Percentiles rank a stretch among this genome's conserved stretches.
These are phyloP conservation scores for Globisporangium solare DNA, from an alignment of 352 stramenopile species.

Conservation along the genomic window DNA sequence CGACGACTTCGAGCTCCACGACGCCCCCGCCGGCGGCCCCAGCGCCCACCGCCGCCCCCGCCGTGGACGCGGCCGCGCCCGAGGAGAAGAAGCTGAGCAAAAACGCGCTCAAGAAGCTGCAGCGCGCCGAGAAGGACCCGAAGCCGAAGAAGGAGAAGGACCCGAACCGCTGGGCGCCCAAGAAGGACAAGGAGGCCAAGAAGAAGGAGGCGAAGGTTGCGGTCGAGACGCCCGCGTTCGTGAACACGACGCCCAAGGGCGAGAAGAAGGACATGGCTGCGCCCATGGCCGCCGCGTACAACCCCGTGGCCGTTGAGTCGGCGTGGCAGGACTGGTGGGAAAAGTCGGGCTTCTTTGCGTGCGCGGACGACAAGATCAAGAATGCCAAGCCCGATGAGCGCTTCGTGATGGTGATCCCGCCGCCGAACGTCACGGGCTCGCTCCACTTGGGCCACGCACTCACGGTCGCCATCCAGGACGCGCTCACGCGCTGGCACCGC, in stretches of 20 bases:
- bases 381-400: slow-evolving; percentile 74
- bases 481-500: slow-evolving; percentile 96
- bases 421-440: slow-evolving; percentile 83
- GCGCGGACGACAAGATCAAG: slow-evolving; percentile 83
- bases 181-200: slow-evolving; percentile 83
- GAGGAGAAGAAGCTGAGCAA: slow-evolving; percentile 90
- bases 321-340: slow-evolving; percentile 99
- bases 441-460: slow-evolving; percentile 99
- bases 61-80: slow-evolving; percentile 1
- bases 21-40: slow-evolving; percentile 13
- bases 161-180: slow-evolving; percentile 85
- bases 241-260: slow-evolving; percentile 93
- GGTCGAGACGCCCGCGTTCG: slow-evolving; percentile 50
- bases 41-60: background rate
- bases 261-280: slow-evolving; percentile 92
- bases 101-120: slow-evolving; percentile 94
- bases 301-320: slow-evolving; percentile 95
- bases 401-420: slow-evolving; percentile 97
- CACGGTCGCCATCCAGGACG: slow-evolving; percentile 97
- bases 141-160: slow-evolving; percentile 96
- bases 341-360: slow-evolving; percentile 92
- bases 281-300: slow-evolving; percentile 93
- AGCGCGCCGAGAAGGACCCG: slow-evolving; percentile 76
- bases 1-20: background rate
- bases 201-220: slow-evolving; percentile 63